These are phyloP conservation scores for Rhodotorula glutinis DNA, from an alignment of 1,284 basidiomycete species.

Conservation along the genomic window DNA sequence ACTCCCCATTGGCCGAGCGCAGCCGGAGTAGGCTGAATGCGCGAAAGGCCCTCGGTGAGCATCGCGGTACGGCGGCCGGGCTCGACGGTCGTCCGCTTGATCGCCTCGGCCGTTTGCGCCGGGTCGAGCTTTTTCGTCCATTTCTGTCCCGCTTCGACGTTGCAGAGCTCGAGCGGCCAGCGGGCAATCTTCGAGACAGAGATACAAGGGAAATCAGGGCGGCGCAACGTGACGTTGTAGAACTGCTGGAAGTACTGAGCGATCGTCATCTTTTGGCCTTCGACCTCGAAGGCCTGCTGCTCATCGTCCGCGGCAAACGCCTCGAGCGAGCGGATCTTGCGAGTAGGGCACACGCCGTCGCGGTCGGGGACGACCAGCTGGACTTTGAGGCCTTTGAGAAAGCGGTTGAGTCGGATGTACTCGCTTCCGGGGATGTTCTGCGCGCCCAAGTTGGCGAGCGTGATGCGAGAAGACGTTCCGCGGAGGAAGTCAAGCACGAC, in stretches of 20 bases:
- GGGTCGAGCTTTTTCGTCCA: too few species aligned
- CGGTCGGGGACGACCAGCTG: conserved; percentile 5
- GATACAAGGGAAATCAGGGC: conserved; percentile 20
- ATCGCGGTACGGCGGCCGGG: too few species aligned
- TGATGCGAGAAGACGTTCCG: too few species aligned
- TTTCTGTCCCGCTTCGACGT: conserved; percentile 1
- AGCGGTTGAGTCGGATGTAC: too few species aligned
- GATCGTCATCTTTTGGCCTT: conserved; percentile 10
- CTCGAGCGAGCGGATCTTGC: conserved; percentile 18
- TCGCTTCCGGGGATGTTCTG: too few species aligned
- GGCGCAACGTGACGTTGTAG: conserved; percentile 14
- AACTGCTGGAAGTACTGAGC: conserved; percentile 11
- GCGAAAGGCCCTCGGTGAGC: too few species aligned
- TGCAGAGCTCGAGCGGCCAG: conserved; percentile 26
- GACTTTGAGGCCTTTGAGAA: conserved; percentile 15
- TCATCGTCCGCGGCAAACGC: not conserved
- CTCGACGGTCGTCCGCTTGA: too few species aligned
- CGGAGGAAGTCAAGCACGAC: too few species aligned
- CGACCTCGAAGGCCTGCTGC: conserved; percentile 6
- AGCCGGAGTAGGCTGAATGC: too few species aligned
- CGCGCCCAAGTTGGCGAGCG: too few species aligned
- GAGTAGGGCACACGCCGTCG: conserved; percentile 10
- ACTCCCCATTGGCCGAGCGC: too few species aligned
- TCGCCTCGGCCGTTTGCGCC: too few species aligned
- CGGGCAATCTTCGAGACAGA: conserved; percentile 18